Percentiles rank a stretch among this genome's conserved stretches.
Evolutionary conservation across 2,329 filamentous ascomycete genomes (phyloP).

Genomic region (Cordyceps tenuipes): DNA sequence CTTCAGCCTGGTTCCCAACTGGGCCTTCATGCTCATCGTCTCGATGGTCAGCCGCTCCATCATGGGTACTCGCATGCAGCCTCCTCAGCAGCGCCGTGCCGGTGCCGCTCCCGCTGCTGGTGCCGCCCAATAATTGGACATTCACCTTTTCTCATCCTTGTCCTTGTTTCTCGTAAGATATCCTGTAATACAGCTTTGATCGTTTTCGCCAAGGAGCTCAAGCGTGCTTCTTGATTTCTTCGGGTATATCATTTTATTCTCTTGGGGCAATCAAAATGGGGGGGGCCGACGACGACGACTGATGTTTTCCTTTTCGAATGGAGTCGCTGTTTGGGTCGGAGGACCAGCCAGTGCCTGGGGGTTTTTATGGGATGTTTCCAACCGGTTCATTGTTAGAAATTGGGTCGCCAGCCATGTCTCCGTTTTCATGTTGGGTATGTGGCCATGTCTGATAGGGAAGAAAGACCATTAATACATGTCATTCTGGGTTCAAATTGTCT

Average conservation of each 20-base stretch:
- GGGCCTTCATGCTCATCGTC: conserved; percentile 69
- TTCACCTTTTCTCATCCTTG: neutral
- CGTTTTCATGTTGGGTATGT: conserved; percentile 2
- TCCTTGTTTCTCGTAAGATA: neutral
- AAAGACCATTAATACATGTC: conserved; percentile 9
- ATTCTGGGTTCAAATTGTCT: conserved; percentile 11
- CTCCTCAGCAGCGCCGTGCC: conserved; percentile 11
- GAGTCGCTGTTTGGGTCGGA: conserved; percentile 5
- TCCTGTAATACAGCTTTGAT: conserved; percentile 10
- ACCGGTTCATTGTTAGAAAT: conserved; percentile 14
- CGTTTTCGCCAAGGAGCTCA: conserved; percentile 2
- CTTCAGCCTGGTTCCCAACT: conserved; percentile 60
- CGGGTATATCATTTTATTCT: conserved; percentile 5
- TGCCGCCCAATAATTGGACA: conserved; percentile 10
- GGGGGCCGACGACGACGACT: conserved; percentile 2
- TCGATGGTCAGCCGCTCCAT: conserved; percentile 65
- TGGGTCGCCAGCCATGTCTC: conserved; percentile 9
- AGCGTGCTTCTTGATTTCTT: conserved; percentile 9
- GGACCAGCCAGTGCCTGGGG: neutral
- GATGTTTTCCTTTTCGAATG: conserved; percentile 7
- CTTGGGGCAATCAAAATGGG: conserved; percentile 5
- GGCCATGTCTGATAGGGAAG: conserved; percentile 10
- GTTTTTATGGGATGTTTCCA: conserved; percentile 2
- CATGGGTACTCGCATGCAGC: conserved; percentile 41
- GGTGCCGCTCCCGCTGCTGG: neutral